Evolutionary conservation across 2,329 filamentous ascomycete genomes (phyloP), one percentile per base, ranked within the genome.

Genomic region (Fusarium nelsonii): DNA sequence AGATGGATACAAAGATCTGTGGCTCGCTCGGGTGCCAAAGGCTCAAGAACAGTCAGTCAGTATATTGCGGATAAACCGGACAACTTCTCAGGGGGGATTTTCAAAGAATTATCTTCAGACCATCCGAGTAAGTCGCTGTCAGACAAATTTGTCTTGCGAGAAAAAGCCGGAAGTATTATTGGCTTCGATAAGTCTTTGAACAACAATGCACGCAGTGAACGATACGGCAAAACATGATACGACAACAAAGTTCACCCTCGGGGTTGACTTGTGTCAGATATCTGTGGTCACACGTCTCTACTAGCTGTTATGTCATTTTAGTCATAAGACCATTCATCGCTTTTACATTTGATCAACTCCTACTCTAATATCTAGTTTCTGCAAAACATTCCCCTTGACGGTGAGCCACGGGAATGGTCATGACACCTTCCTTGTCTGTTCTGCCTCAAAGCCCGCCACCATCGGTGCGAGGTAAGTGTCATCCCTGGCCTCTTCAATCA

Each of bases 321-420:
- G 46, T 49, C 65, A 60, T 68, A 16, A 63, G 46, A 49, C 57
- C 45, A 41, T 57, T 34, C 52, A 32, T 67, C 58, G 41, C 68
- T 52, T 70, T 69, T 62, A 64, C 68, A 69, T 58, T 65, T 58
- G 63, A 65, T 65, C 53, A 45, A 60, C 68, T 68, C 62, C 62
- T 64, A 58, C 61, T 73, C 68, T 74, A 74, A 65, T 63, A 68
- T 51, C 44, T 68, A 72, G 46, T 46, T 37, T 50, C 48, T 49
- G 39, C 14, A 30, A 40, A 55, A 54, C 49, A 63, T 45, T 50
- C 39, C 56, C 50, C 55, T 57, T 37, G 33, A 30, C 50, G 45
- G 23, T 30, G 28, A 40, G 33, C 26, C 43, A 33, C 37, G 33
- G 53, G n/a, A 48, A 57, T 59, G 49, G 26, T 44, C 48, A 43